Conservation (phyloP, 2,329 filamentous ascomycete species). For the Ceratocystis harringtonii region DNA sequence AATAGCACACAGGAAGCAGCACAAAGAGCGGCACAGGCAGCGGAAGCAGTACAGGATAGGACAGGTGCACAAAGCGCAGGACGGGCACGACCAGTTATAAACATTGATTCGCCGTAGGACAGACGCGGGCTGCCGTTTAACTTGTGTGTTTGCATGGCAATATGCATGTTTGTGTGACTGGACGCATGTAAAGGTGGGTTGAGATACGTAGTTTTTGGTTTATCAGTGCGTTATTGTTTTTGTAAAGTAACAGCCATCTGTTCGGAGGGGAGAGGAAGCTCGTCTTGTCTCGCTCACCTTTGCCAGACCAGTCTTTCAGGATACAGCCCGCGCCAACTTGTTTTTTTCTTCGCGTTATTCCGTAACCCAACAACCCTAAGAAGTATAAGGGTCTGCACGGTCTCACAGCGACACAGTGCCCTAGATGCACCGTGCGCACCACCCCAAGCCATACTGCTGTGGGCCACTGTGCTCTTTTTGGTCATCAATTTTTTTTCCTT, state of each 20-base stretch:
- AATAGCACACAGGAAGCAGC: not conserved
- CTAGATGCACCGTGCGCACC: not conserved
- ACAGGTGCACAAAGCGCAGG: not conserved
- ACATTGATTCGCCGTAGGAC: not conserved
- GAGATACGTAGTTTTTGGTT: not conserved
- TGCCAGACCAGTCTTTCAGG: not conserved
- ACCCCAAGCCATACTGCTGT: not conserved
- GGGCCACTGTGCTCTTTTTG: constrained; percentile 11
- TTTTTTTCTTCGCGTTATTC: not conserved
- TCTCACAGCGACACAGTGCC: not conserved
- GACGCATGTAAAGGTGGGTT: not conserved
- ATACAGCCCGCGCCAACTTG: not conserved
- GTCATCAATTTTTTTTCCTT: constrained; percentile 16
- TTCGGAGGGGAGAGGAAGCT: not conserved
- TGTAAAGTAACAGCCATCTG: not conserved
- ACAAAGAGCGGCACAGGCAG: not conserved
- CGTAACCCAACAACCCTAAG: not conserved
- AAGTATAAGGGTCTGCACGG: not conserved
- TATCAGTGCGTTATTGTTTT: not conserved
- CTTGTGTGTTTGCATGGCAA: not conserved
- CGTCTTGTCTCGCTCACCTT: not conserved
- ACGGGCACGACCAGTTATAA: not conserved
- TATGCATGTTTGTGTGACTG: not conserved
- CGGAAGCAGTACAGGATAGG: not conserved
- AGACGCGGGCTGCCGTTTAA: not conserved